Base-by-base conservation (phyloP, 2,329 filamentous ascomycete species). In the Apiospora pterosperma region DNA sequence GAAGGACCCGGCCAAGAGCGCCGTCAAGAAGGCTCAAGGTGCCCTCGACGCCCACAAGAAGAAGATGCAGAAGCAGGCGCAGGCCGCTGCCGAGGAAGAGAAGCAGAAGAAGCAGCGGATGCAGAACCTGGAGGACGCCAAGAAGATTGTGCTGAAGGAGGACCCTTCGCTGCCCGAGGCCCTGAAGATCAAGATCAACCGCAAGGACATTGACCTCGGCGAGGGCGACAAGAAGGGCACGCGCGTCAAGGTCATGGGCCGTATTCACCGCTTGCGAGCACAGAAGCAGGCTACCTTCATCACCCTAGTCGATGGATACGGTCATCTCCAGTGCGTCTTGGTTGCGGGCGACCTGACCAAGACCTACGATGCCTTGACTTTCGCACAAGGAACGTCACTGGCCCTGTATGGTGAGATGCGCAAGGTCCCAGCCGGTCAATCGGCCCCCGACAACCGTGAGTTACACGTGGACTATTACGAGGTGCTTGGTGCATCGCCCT, bases 271-370 rank as follows among this genome's bases (percentile, higher is more conserved):
- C 65, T 81, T 94, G 76, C 87, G 92, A 67, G 84, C 86, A 67
- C 94, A 97, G 80, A 96, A 95, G 79, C 90, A 92, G 74, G 87
- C 92, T 68, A 89, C 93, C 64, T 97, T 97, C 79, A 84, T 97
- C 74, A 95, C 90, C n/a, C 82, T 97, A 68, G 85, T 89, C 68
- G 92, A 96, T 75, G 94, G 94, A 65, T 92, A 94, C 73, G 92
- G 91, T 63, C 89, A 90, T 74, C 84, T 98, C 76, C 93, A 97
- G 82, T 94, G 92, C 74, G 85, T 97, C 67, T 82, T 97, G 70
- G 86, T 88, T 63, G 78, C 84, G 3, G 93, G 93, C 64, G 85
- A 93, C 68, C 85, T 98, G 71, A 90, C 92, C 70, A 93, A 93
- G 83, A 95, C 92, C n/a, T 96, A 96, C 81, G 93, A 97, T 74